These are phyloP conservation scores for Pseudogymnoascus sp. DNA, from an alignment of 2,329 filamentous ascomycete genomes.

Conservation along the genomic window DNA sequence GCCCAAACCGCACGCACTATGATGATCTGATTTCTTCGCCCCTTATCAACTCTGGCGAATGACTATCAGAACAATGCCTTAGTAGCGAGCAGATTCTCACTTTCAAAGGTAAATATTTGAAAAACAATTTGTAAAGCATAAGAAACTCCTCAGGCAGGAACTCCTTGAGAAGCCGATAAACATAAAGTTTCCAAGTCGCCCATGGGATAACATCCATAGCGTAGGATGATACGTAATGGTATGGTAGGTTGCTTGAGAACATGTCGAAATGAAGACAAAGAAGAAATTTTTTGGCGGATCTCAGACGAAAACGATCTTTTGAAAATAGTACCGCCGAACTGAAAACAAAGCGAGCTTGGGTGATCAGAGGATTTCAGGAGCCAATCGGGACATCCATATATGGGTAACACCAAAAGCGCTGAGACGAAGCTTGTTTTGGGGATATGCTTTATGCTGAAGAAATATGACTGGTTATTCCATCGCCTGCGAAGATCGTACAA, in stretches of 20 bases:
- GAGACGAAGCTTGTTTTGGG: constrained; percentile 20
- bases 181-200: constrained; percentile 55
- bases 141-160: neutral
- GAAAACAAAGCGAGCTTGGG: constrained; percentile 24
- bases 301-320: constrained; percentile 16
- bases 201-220: constrained; percentile 41
- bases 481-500: constrained; percentile 24
- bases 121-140: constrained; percentile 7
- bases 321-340: constrained; percentile 15
- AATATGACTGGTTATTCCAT: constrained; percentile 24
- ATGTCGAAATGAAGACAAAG: constrained; percentile 23
- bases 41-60: neutral
- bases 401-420: constrained; percentile 28
- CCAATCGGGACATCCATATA: constrained; percentile 29
- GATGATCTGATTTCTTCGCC: neutral
- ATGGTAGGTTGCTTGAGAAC: constrained; percentile 28
- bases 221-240: constrained; percentile 50
- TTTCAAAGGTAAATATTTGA: constrained; percentile 8
- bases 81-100: neutral
- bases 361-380: constrained; percentile 25
- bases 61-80: constrained; percentile 8
- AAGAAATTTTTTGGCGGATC: constrained; percentile 27
- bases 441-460: constrained; percentile 28
- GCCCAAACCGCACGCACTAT: constrained; percentile 1
- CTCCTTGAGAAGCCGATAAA: constrained; percentile 48